Base-by-base conservation (phyloP, 139 green algal genomes). In the Nannochloris sp. region DNA sequence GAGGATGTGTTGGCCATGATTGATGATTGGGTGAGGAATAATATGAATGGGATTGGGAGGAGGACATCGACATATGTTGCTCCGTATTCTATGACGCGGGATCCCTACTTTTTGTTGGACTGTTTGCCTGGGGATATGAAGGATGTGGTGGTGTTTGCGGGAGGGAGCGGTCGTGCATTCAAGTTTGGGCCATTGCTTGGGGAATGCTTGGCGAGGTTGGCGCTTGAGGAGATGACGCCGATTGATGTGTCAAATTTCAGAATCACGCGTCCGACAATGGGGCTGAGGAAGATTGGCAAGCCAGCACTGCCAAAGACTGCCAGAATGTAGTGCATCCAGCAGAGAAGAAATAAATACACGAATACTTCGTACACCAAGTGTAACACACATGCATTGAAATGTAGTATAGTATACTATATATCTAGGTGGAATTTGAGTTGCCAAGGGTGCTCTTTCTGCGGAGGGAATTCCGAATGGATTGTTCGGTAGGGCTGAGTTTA, bases 401-500 rank as follows among this genome's bases (percentile, higher is more conserved):
- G 55, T 31, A 62, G 31, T 0, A 25, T 20, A 59, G 5, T 4
- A 17, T 62, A 62, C 30, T 6, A n/a, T 56, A 62, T 62, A 10
- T 56, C 11, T 14, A 44, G 16, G n/a, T 23, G 1, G 17, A 62
- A 56, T 56, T 20, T 55, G 56, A 25, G 17, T 46, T 25, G n/a
- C 17, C 17, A n/a, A 23, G 59, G 6, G 29, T 20, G 49, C 40
- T 66, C 49, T 75, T 75, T 33, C 63, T 56, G 2, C 70, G 63
- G 55, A 76, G 49, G n/a, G 48, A 50, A 13, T 56, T 10, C 17
- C 70, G 55, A 44, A 76, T 76, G 20, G n/a, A 49, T 20, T 65
- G 64, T 36, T 77, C 70, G 1, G 70, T 77, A 46, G 70, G 70
- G 55, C 69, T 76, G 43, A 76, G 46, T 17, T 68, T n/a, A 13